Percentiles rank a stretch among this genome's conserved stretches.
These are phyloP conservation scores for Strobilomyces dryophilus DNA, from an alignment of 768 basidiomycete species.

Conservation along the genomic window DNA sequence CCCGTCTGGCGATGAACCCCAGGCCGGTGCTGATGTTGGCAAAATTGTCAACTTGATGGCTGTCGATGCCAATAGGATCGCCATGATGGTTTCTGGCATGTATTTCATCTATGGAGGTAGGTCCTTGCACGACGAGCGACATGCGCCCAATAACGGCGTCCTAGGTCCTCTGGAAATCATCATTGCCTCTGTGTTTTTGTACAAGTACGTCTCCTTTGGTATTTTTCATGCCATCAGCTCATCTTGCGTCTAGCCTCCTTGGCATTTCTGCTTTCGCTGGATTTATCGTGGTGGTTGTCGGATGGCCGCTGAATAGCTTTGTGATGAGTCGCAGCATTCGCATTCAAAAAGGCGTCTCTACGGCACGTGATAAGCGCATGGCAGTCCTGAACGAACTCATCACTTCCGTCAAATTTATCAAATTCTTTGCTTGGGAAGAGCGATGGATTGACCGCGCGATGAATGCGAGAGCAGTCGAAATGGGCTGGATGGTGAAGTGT, in stretches of 20 bases:
- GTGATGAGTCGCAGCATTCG: conserved; percentile 36
- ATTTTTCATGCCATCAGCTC: conserved; percentile 18
- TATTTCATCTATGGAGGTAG: conserved; percentile 69
- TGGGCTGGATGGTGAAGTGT: conserved; percentile 77
- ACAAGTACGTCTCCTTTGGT: conserved; percentile 45
- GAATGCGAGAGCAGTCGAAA: conserved; percentile 59
- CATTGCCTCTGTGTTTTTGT: conserved; percentile 70
- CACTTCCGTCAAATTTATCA: conserved; percentile 38
- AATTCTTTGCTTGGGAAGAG: conserved; percentile 41
- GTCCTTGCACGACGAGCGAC: neutral
- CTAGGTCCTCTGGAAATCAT: conserved; percentile 73
- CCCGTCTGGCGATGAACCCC: conserved; percentile 43
- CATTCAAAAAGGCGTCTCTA: conserved; percentile 31
- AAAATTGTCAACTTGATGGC: conserved; percentile 92
- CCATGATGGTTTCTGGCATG: conserved; percentile 48
- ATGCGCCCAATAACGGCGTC: neutral
- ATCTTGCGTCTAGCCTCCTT: conserved; percentile 52
- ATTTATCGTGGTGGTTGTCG: conserved; percentile 36
- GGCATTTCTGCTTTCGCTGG: conserved; percentile 46
- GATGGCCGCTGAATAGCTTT: conserved; percentile 39
- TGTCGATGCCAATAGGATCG: conserved; percentile 63
- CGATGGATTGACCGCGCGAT: conserved; percentile 40
- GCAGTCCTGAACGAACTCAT: conserved; percentile 44
- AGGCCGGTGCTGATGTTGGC: conserved; percentile 79
- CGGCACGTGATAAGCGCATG: conserved; percentile 42